These are phyloP conservation scores for Ascochyta fabae DNA, from an alignment of 2,329 filamentous ascomycete genomes.

Conservation along the genomic window DNA sequence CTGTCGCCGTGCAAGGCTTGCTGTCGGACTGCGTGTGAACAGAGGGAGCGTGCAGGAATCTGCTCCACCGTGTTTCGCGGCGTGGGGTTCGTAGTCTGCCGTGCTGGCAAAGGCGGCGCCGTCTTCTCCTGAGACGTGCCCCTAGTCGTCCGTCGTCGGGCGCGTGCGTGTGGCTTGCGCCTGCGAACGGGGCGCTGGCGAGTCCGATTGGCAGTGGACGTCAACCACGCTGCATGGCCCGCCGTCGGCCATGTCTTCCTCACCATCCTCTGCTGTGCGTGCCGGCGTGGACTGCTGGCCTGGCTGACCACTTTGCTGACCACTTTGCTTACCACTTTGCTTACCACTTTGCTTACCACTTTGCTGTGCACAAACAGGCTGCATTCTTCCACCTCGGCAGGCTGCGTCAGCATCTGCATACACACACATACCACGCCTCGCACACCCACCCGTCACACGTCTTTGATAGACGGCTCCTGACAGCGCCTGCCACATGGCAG, in stretches of 20 bases:
- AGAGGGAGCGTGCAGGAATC: constrained; percentile 17
- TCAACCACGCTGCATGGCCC: not conserved
- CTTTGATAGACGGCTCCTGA: not conserved
- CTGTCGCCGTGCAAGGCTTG: too few species aligned
- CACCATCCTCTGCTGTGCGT: not conserved
- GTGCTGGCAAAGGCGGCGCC: not conserved
- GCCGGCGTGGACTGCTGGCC: not conserved
- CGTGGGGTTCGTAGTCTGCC: constrained; percentile 6
- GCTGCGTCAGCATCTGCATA: constrained; percentile 2
- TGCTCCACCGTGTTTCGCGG: constrained; percentile 12
- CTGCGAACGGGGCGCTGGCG: constrained; percentile 1
- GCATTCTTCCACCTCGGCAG: not conserved
- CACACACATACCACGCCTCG: not conserved
- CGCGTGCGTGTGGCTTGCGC: constrained; percentile 5
- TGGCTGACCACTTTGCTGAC: not conserved
- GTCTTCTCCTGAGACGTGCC: constrained; percentile 17
- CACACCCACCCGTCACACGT: not conserved
- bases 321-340: not conserved
- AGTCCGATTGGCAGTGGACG: constrained; percentile 12
- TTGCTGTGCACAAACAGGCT: not conserved
- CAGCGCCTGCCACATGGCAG: constrained; percentile 37
- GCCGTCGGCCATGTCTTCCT: not conserved
- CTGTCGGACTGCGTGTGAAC: not conserved
- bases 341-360: too few species aligned
- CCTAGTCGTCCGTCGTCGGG: not conserved